phyloP scores from a whole-genome alignment of 768 basidiomycete species.

The Gymnopilus junonius region DNA sequence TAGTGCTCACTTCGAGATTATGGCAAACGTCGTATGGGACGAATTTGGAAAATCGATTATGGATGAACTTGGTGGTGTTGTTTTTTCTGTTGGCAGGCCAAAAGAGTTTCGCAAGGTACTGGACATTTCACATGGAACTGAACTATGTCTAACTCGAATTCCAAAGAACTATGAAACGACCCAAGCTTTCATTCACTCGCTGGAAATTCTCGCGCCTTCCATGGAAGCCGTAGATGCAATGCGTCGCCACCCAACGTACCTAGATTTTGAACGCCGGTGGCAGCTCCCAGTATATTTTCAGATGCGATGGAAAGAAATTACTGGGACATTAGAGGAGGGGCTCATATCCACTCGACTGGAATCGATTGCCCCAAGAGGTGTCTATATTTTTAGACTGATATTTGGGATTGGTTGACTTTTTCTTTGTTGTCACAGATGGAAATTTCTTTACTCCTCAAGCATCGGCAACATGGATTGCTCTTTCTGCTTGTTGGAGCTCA shows the following conservation, averaged over 20 bases:
- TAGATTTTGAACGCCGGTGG: slow-evolving; percentile 84
- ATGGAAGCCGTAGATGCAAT: slow-evolving; percentile 68
- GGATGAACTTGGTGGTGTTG: slow-evolving; percentile 78
- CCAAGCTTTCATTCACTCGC: slow-evolving; percentile 77
- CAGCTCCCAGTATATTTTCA: slow-evolving; percentile 98
- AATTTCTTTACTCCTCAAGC: slow-evolving; percentile 51
- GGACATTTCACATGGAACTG: neutral
- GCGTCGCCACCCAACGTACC: slow-evolving; percentile 72
- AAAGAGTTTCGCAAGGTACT: slow-evolving; percentile 85
- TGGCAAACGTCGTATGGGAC: slow-evolving; percentile 89
- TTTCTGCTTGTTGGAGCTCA: slow-evolving; percentile 84
- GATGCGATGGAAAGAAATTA: slow-evolving; percentile 94
- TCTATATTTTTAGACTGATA: neutral
- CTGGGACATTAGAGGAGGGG: slow-evolving; percentile 72
- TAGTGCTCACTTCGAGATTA: slow-evolving; percentile 70
- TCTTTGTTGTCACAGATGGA: slow-evolving; percentile 19
- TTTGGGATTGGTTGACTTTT: neutral
- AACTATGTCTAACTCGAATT: neutral
- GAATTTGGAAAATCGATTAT: slow-evolving; percentile 82
- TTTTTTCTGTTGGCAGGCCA: slow-evolving; percentile 93
- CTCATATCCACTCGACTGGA: slow-evolving; percentile 51
- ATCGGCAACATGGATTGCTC: slow-evolving; percentile 69
- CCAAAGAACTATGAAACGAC: slow-evolving; percentile 83
- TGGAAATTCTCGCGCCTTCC: slow-evolving; percentile 86
- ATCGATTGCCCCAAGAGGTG: slow-evolving; percentile 46